Evolutionary conservation across 2,329 filamentous ascomycete genomes (phyloP).

Genomic region (Fulvia fulva): DNA sequence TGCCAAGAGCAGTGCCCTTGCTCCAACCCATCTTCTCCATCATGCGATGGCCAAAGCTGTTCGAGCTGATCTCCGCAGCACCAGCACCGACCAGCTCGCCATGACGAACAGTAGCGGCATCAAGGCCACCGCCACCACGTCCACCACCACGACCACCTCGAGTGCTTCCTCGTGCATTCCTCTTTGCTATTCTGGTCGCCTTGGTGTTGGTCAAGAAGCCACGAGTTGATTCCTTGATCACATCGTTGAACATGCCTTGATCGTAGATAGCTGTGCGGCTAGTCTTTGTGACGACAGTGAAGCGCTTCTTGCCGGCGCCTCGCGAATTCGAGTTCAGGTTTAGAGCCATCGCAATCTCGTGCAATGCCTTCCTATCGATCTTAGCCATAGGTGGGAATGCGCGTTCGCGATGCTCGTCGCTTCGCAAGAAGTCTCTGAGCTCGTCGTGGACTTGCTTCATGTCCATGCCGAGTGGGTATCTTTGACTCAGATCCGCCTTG

Average conservation of each 20-base stretch:
- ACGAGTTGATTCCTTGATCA: conserved; percentile 37
- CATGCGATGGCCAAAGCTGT: conserved; percentile 81
- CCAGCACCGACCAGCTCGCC: conserved; percentile 84
- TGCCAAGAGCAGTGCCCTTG: conserved; percentile 77
- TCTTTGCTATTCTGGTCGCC: conserved; percentile 36
- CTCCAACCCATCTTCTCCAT: conserved; percentile 98
- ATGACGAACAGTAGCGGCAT: conserved; percentile 62
- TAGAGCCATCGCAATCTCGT: conserved; percentile 71
- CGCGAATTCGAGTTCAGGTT: conserved; percentile 79
- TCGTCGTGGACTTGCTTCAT: conserved; percentile 68
- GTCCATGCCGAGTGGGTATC: conserved; percentile 69
- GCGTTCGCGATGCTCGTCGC: conserved; percentile 60
- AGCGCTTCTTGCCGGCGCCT: conserved; percentile 68
- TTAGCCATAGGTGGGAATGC: conserved; percentile 82
- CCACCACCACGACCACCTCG: conserved; percentile 24
- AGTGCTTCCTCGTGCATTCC: conserved; percentile 29
- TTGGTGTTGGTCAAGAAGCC: conserved; percentile 47
- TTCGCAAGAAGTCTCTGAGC: conserved; percentile 66
- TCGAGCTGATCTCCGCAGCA: conserved; percentile 76
- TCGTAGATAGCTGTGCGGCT: conserved; percentile 58
- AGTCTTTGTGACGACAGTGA: conserved; percentile 74
- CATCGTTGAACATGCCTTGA: conserved; percentile 49
- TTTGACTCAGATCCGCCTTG: conserved; percentile 55
- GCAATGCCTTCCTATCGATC: conserved; percentile 69
- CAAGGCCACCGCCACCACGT: conserved; percentile 36